Percentiles rank a stretch among this genome's conserved stretches.
phyloP scores from a whole-genome alignment of 768 basidiomycete species.

The Xerocomus brunneocitrinus region DNA sequence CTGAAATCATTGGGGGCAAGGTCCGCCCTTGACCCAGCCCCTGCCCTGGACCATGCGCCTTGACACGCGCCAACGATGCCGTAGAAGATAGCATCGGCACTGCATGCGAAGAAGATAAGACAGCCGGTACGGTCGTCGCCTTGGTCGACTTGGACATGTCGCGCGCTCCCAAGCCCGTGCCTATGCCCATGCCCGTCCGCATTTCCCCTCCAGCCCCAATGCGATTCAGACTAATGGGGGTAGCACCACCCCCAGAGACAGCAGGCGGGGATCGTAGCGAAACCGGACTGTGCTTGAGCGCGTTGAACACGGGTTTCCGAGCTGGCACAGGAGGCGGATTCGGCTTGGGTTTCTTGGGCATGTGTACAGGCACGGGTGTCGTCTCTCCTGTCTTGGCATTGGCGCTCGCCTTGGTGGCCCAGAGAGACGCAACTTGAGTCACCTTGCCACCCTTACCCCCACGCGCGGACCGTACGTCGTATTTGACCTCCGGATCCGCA shows the following conservation, averaged over 20 bases:
- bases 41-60: constrained; percentile 15
- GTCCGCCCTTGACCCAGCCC: constrained; percentile 13
- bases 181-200: background rate
- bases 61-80: constrained; percentile 63
- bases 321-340: background rate
- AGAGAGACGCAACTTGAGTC: constrained; percentile 66
- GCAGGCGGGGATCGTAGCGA: background rate
- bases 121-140: constrained; percentile 62
- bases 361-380: background rate
- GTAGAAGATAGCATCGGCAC: constrained; percentile 70
- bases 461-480: constrained; percentile 71
- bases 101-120: constrained; percentile 69
- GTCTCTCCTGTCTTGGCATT: constrained; percentile 6
- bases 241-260: background rate
- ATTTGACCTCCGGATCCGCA: constrained; percentile 53
- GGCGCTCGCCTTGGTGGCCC: constrained; percentile 50
- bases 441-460: constrained; percentile 76
- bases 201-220: background rate
- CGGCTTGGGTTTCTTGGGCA: constrained; percentile 8
- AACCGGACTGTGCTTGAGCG: constrained; percentile 10
- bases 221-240: background rate
- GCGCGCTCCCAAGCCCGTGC: constrained; percentile 13
- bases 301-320: constrained; percentile 12
- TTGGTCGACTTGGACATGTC: constrained; percentile 42
- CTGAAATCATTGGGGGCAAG: constrained; percentile 34